Conservation (phyloP, 331 rosid species). For the Ulmus americana region DNA sequence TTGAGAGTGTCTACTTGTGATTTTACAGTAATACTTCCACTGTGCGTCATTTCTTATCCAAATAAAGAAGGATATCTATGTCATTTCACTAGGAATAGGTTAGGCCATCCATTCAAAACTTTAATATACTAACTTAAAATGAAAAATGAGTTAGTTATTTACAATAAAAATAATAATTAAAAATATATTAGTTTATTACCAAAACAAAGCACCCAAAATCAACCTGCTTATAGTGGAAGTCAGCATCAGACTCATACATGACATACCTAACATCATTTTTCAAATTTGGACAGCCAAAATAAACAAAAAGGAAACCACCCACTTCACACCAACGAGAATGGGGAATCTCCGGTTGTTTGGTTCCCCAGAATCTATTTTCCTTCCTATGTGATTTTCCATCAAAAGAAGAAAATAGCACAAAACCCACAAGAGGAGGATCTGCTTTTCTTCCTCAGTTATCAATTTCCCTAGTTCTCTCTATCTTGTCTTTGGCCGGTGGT, state of each 20-base stretch:
- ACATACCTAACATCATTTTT: constrained; percentile 27
- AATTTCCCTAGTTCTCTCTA: constrained; percentile 22
- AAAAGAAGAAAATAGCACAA: constrained; percentile 5
- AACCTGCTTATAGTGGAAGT: constrained; percentile 31
- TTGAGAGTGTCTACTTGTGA: constrained; percentile 1
- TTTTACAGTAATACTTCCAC: not conserved
- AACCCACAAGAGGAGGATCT: constrained; percentile 19
- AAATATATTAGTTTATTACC: constrained; percentile 16
- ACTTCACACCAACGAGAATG: constrained; percentile 24
- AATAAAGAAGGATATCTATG: constrained; percentile 13
- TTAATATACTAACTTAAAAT: constrained; percentile 4
- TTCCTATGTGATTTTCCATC: constrained; percentile 22
- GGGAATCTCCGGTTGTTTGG: constrained; percentile 47
- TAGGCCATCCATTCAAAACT: constrained; percentile 27
- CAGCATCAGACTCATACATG: constrained; percentile 40
- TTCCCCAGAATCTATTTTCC: constrained; percentile 37
- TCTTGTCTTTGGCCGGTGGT: constrained; percentile 11
- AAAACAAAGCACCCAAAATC: constrained; percentile 24
- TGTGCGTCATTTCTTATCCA: constrained; percentile 18
- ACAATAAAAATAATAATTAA: constrained; percentile 10
- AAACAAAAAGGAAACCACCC: constrained; percentile 28
- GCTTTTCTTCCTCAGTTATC: constrained; percentile 33
- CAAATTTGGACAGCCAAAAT: constrained; percentile 35
- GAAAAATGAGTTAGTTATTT: constrained; percentile 20
- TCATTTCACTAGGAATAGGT: constrained; percentile 5